phyloP scores from a whole-genome alignment of 257 asterid species.

The Solanum verrucosum region DNA sequence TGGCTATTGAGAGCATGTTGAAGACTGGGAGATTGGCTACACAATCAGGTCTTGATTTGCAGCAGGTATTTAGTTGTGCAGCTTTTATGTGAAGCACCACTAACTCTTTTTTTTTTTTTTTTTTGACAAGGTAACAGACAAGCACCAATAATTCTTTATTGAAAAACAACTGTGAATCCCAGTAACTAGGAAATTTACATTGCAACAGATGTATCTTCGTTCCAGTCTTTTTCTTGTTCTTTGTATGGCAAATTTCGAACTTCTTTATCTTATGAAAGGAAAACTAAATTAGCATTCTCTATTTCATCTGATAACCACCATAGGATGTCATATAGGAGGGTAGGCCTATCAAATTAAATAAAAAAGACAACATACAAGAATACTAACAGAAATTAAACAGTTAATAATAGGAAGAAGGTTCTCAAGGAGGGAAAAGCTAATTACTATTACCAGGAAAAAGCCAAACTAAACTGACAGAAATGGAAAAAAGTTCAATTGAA shows the following conservation, averaged over 20 bases:
- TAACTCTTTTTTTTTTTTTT: not conserved
- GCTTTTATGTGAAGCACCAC: not conserved
- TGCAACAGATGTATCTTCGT: not conserved
- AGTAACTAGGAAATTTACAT: not conserved
- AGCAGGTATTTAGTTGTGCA: conserved; percentile 51
- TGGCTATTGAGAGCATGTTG: conserved; percentile 66
- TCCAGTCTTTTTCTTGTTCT: not conserved
- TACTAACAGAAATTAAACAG: not conserved
- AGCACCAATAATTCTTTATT: not conserved
- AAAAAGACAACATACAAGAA: not conserved
- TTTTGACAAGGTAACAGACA: not conserved
- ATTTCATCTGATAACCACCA: not conserved
- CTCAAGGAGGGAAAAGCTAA: not conserved
- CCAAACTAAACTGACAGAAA: not conserved
- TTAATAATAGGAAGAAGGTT: not conserved
- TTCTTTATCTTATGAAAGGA: not conserved
- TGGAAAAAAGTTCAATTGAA: not conserved
- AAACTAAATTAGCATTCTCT: not conserved
- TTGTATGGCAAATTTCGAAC: not conserved
- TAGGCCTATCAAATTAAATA: not conserved
- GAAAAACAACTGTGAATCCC: not conserved
- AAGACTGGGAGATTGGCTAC: conserved; percentile 83
- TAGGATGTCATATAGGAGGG: not conserved
- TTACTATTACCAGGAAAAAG: not conserved
- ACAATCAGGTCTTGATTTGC: conserved; percentile 75